These are phyloP conservation scores for Thozetella sp. DNA, from an alignment of 495 filamentous ascomycete species.

Conservation along the genomic window DNA sequence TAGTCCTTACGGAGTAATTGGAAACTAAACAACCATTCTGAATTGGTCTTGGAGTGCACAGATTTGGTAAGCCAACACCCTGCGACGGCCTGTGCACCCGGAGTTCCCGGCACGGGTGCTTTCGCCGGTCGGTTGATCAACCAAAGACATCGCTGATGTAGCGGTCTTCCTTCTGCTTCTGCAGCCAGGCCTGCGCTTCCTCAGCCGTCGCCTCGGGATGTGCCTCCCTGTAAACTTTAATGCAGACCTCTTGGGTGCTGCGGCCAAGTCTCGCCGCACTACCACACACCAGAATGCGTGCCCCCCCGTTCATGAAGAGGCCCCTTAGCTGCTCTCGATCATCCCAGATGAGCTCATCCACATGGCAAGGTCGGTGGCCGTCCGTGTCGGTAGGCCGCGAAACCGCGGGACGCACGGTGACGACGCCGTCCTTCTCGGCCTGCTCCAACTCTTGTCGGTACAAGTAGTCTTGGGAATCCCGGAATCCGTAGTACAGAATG, in stretches of 20 bases:
- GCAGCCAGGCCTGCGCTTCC: constrained; percentile 51
- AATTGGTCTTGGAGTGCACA: too few relatives aligned
- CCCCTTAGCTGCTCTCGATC: constrained; percentile 48
- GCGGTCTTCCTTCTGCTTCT: constrained; percentile 52
- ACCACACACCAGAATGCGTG: constrained; percentile 65
- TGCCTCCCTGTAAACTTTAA: constrained; percentile 51
- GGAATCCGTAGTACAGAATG: constrained; percentile 61
- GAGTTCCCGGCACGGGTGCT: too few relatives aligned
- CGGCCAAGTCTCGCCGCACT: constrained; percentile 48
- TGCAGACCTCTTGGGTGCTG: constrained; percentile 39
- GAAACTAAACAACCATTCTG: too few relatives aligned
- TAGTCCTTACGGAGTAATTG: neutral
- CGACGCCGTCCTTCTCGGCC: constrained; percentile 54
- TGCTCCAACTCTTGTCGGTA: constrained; percentile 52
- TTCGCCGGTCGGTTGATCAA: constrained; percentile 6
- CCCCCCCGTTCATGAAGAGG: constrained; percentile 49
- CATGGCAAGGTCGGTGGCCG: constrained; percentile 42
- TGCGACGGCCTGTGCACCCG: too few relatives aligned
- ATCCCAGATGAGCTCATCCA: constrained; percentile 60
- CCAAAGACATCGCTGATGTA: constrained; percentile 68
- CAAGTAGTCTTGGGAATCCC: constrained; percentile 52
- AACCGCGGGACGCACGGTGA: constrained; percentile 38
- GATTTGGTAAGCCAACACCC: too few relatives aligned
- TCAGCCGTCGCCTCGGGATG: constrained; percentile 30
- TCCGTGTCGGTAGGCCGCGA: constrained; percentile 14